Conservation (phyloP, 768 basidiomycete species). For the Leccinellum rugosiceps region DNA sequence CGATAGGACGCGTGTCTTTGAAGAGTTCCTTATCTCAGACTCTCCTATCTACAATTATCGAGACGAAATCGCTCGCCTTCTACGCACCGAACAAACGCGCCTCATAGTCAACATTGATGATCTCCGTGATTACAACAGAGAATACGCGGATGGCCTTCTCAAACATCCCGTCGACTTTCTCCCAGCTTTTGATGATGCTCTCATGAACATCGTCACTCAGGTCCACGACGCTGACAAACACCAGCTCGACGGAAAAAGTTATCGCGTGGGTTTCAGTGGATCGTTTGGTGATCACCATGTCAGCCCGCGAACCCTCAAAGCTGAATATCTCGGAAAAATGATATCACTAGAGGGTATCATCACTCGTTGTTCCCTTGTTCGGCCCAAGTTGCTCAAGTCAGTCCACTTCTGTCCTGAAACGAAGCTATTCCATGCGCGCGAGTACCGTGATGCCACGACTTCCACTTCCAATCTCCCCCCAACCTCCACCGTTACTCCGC, state of each 20-base stretch:
- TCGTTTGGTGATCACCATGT: slow-evolving; percentile 98
- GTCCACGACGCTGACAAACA: slow-evolving; percentile 79
- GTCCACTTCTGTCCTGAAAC: slow-evolving; percentile 95
- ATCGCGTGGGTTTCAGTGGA: slow-evolving; percentile 88
- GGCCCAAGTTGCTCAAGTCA: slow-evolving; percentile 97
- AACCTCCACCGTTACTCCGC: slow-evolving; percentile 82
- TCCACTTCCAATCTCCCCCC: slow-evolving; percentile 84
- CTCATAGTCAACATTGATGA: slow-evolving; percentile 96
- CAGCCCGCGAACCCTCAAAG: slow-evolving; percentile 87
- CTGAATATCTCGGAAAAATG: slow-evolving; percentile 91
- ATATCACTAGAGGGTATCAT: slow-evolving; percentile 98
- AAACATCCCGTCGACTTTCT: slow-evolving; percentile 85
- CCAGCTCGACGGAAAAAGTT: slow-evolving; percentile 74
- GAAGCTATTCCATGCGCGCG: slow-evolving; percentile 74
- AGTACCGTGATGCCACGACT: slow-evolving; percentile 91
- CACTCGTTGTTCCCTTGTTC: slow-evolving; percentile 94
- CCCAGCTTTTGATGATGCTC: slow-evolving; percentile 86
- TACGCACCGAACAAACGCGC: slow-evolving; percentile 78
- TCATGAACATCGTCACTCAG: slow-evolving; percentile 67
- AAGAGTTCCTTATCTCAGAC: slow-evolving; percentile 76
- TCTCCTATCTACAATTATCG: slow-evolving; percentile 75
- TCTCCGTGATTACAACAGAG: slow-evolving; percentile 87
- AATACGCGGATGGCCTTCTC: slow-evolving; percentile 83
- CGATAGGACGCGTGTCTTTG: slow-evolving; percentile 75
- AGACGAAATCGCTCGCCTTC: slow-evolving; percentile 79